phyloP scores from a whole-genome alignment of 768 basidiomycete species.

The Lactarius akahatsu region DNA sequence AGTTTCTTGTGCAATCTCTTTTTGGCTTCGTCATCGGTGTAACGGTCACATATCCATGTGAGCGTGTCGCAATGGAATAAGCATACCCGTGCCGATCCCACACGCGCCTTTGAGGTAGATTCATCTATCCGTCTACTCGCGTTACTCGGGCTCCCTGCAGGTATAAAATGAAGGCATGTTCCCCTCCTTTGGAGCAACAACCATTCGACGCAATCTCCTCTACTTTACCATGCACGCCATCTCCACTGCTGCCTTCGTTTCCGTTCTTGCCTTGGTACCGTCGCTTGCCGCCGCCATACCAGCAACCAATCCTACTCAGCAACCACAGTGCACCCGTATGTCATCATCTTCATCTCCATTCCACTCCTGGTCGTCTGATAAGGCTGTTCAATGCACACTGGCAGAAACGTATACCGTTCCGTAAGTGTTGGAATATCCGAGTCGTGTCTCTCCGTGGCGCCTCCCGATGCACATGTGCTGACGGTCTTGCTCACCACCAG shows the following conservation, averaged over 20 bases:
- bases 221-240: conserved; percentile 4
- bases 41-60: no score
- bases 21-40: no score
- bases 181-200: neutral
- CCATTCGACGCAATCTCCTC: neutral
- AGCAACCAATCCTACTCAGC: no score
- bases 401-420: neutral
- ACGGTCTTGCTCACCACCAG: neutral
- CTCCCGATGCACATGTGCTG: neutral
- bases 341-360: neutral
- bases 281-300: neutral
- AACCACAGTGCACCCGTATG: neutral
- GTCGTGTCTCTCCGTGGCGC: neutral
- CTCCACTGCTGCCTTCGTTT: conserved; percentile 2
- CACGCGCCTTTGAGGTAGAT: no score
- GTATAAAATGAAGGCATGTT: neutral
- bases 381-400: neutral
- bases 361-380: no score
- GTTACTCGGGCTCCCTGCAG: neutral
- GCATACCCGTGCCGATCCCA: no score
- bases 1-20: neutral
- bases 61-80: no score
- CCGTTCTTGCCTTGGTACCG: conserved; percentile 9
- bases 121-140: no score
- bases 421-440: neutral